Evolutionary conservation across 106 monocot species (phyloP), one percentile per base, ranked within the genome.

Genomic region (Apostasia ramifera): DNA sequence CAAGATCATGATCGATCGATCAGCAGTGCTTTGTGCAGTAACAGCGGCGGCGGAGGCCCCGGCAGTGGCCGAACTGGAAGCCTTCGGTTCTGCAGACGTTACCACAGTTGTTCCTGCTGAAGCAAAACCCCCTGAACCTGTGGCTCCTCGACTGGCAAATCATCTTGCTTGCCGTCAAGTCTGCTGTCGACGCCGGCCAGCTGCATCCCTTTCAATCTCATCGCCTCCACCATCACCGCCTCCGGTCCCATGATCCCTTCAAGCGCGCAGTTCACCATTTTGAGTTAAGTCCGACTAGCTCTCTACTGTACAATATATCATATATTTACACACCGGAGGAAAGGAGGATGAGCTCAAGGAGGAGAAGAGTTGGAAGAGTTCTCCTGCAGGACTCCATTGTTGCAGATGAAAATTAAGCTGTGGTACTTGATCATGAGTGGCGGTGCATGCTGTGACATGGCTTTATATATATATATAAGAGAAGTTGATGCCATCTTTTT

Each of bases 1-100:
- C n/a, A 52, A 52, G 10, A 8, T 10, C 51, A 52, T 1, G 52
- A 11, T 6, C 50, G 50, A 52, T 52, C 11, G 9, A 52, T 52
- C 52, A 52, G 52, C 52, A 52, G 11, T 6, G 64, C 53, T 40
- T 79, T 3, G 40, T 59, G 79, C 79, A 79, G 53, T 73, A 53
- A 60, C 79, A 79, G 26, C 79, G 49, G 54, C 75, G 80, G 12
- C 80, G 80, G 53, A 81, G 43, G 1, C 70, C 66, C 6, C 47
- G 71, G 70, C 80, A 81, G 14, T 65, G 43, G 7, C 80, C 80
- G 2, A 58, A 57, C 3, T 6, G 39, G 47, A 81, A 81, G 0
- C 81, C 53, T 53, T 81, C 71, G 2, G 55, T 71, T 40, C 4
- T 15, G 68, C 80, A 81, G 3, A 81, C 71, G 39, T 45, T 70